Percentiles rank a stretch among this genome's conserved stretches.
phyloP scores from a whole-genome alignment of 495 filamentous ascomycete species.

The Physcia stellaris region DNA sequence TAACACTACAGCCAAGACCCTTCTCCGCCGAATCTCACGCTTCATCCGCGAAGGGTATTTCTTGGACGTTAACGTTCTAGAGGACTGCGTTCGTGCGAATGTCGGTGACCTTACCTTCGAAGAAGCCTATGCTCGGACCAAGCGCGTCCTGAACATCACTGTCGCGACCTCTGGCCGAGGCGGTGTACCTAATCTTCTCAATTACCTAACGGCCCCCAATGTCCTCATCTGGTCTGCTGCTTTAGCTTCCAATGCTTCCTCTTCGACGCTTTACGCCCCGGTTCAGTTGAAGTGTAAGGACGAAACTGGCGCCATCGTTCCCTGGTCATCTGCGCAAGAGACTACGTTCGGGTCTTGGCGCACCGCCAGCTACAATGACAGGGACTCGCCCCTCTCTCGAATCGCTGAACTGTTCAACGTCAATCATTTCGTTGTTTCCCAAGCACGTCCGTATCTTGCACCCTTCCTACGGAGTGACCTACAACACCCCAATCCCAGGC shows the following conservation, averaged over 20 bases:
- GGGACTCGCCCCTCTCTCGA: slow-evolving; percentile 66
- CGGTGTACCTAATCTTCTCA: slow-evolving; percentile 75
- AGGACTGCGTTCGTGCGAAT: slow-evolving; percentile 74
- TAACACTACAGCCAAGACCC: slow-evolving; percentile 38
- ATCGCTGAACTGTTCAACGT: slow-evolving; percentile 91
- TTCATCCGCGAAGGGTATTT: slow-evolving; percentile 68
- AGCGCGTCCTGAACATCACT: slow-evolving; percentile 84
- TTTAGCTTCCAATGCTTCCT: slow-evolving; percentile 76
- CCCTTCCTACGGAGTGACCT: slow-evolving; percentile 75
- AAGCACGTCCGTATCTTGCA: slow-evolving; percentile 66
- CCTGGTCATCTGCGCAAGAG: slow-evolving; percentile 56
- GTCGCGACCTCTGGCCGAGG: slow-evolving; percentile 58
- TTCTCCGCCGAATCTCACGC: slow-evolving; percentile 45
- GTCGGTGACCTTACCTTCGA: slow-evolving; percentile 88
- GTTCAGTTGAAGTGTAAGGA: slow-evolving; percentile 74
- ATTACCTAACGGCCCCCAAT: slow-evolving; percentile 89
- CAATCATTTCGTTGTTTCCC: slow-evolving; percentile 73
- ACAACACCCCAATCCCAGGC: slow-evolving; percentile 51
- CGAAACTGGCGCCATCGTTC: slow-evolving; percentile 58
- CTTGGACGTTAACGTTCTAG: slow-evolving; percentile 66
- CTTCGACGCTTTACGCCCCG: slow-evolving; percentile 48
- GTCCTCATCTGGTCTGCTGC: slow-evolving; percentile 93
- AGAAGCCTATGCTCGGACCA: slow-evolving; percentile 78
- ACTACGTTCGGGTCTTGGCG: slow-evolving; percentile 56
- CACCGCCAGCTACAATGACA: slow-evolving; percentile 50